Evolutionary conservation across 495 filamentous ascomycete species (phyloP).

Genomic region (Tuber borchii): DNA sequence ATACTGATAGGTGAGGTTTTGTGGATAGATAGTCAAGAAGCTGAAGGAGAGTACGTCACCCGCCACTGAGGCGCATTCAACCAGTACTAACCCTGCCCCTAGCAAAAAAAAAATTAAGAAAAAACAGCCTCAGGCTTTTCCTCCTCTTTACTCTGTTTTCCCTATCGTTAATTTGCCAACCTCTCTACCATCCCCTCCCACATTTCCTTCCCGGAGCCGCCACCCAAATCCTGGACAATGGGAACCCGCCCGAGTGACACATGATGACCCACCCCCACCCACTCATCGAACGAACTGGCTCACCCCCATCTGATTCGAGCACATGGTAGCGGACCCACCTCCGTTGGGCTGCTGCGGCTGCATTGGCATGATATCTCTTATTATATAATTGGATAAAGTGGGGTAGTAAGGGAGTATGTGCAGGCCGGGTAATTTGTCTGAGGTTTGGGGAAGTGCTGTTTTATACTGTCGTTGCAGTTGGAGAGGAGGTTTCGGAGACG

Average conservation of each 20-base stretch:
- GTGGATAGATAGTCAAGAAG: background rate
- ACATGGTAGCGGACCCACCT: background rate
- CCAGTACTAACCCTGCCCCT: background rate
- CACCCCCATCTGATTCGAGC: background rate
- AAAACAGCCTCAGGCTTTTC: background rate
- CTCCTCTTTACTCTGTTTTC: background rate
- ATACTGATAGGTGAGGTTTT: background rate
- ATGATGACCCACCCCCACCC: background rate
- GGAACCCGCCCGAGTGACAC: background rate
- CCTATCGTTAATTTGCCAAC: background rate
- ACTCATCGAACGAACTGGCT: background rate
- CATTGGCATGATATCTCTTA: background rate
- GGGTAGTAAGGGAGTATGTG: background rate
- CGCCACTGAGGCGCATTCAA: background rate
- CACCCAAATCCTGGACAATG: background rate
- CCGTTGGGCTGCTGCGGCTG: background rate
- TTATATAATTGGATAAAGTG: background rate
- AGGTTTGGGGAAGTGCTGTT: background rate
- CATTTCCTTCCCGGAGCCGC: background rate
- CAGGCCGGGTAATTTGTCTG: background rate
- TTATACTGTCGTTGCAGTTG: background rate
- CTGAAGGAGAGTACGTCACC: background rate
- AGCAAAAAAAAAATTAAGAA: background rate
- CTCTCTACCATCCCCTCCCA: background rate
- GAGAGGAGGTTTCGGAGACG: background rate